These are phyloP conservation scores for Umbelopsis isabellina DNA, from an alignment of 192 early-diverging fungal genomes.

Conservation along the genomic window DNA sequence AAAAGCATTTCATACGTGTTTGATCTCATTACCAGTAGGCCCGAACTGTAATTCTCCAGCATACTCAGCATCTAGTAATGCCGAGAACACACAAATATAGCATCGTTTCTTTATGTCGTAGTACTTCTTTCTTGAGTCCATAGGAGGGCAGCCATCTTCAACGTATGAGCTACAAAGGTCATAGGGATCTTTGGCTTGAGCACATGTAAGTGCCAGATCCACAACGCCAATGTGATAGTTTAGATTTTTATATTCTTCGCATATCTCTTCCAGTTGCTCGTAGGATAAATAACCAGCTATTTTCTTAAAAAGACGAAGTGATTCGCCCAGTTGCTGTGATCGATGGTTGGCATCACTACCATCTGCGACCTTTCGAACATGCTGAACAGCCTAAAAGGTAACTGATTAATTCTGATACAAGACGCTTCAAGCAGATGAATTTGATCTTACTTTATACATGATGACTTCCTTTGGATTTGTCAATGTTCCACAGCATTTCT, in stretches of 20 bases:
- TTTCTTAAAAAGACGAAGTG: not conserved
- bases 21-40: not conserved
- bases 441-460: conserved; percentile 34
- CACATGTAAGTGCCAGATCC: conserved; percentile 58
- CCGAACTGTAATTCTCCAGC: conserved; percentile 14
- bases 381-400: not conserved
- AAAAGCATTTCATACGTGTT: not conserved
- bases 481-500: conserved; percentile 19
- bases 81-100: conserved; percentile 44
- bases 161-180: conserved; percentile 60
- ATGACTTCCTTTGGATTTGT: conserved; percentile 26
- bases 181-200: conserved; percentile 56
- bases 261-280: conserved; percentile 7
- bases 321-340: not conserved
- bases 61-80: conserved; percentile 8
- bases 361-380: conserved; percentile 17
- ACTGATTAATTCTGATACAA: not conserved
- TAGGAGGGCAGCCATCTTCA: conserved; percentile 55
- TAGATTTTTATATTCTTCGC: conserved; percentile 26
- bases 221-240: conserved; percentile 58
- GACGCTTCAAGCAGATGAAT: not conserved
- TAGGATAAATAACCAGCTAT: conserved; percentile 13
- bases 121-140: conserved; percentile 44
- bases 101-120: conserved; percentile 47
- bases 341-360: conserved; percentile 23